Conservation (phyloP, 352 stramenopile species). For the Elongisporangium anandrum region DNA sequence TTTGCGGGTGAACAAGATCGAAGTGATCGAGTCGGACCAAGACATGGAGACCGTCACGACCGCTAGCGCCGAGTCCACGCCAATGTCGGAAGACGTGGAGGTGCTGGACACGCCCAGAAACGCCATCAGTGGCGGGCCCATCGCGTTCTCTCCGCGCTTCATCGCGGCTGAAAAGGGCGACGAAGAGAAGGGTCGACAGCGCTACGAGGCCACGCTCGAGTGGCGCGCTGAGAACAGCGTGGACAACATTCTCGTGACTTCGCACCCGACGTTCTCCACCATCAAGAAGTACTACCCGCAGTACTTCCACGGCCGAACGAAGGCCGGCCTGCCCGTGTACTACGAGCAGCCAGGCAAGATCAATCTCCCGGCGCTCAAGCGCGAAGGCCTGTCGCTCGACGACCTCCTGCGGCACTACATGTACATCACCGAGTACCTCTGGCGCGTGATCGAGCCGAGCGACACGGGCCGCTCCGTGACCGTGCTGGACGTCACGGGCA, state of each 20-base stretch:
- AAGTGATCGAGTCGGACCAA: slow-evolving; percentile 63
- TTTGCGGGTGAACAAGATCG: slow-evolving; percentile 54
- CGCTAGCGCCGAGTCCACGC: slow-evolving; percentile 16
- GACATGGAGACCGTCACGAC: slow-evolving; percentile 17
- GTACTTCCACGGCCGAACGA: slow-evolving; percentile 85
- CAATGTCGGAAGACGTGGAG: slow-evolving; percentile 14
- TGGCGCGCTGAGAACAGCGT: slow-evolving; percentile 86
- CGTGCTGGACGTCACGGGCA: slow-evolving; percentile 80
- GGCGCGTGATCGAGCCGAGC: slow-evolving; percentile 73
- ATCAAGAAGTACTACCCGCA: slow-evolving; percentile 93
- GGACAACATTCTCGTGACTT: slow-evolving; percentile 81
- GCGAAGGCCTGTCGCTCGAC: slow-evolving; percentile 84
- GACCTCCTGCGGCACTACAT: slow-evolving; percentile 88
- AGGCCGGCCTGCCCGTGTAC: slow-evolving; percentile 72
- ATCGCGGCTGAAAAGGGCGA: slow-evolving; percentile 84
- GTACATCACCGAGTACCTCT: slow-evolving; percentile 91
- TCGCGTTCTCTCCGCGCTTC: slow-evolving; percentile 75
- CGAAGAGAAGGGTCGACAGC: slow-evolving; percentile 67
- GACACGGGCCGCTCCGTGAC: slow-evolving; percentile 75
- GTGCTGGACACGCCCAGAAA: slow-evolving; percentile 6
- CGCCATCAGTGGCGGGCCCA: slow-evolving; percentile 54
- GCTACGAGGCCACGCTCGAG: slow-evolving; percentile 75
- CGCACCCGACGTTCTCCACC: slow-evolving; percentile 74
- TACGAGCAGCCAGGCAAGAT: slow-evolving; percentile 87
- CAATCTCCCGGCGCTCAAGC: slow-evolving; percentile 79